Evolutionary conservation across 2,329 filamentous ascomycete species (phyloP), one percentile per base, ranked within the genome.

Genomic region (Pseudocercospora musae): DNA sequence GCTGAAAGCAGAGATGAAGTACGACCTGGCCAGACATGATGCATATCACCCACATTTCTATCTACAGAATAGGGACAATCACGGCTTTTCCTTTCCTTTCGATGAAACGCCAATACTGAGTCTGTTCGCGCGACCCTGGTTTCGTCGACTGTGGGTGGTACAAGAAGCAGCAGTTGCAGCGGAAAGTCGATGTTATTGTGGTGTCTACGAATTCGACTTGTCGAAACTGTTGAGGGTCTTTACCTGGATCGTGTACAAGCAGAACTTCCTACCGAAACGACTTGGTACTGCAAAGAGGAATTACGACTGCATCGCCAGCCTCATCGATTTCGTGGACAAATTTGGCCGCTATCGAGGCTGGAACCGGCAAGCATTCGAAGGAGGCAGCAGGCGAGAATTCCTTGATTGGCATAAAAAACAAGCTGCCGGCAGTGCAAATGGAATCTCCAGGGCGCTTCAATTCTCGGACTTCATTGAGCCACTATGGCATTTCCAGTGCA

Each of bases 321-420:
- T 56, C 2, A 44, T 44, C 11, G 37, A 44, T 56, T 56, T 56
- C 18, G 53, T 56, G 21, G 53, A 56, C n/a, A 44, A 56, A n/a
- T 44, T 56, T n/a, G 53, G 53, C 13, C 37, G 31, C 9, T 56
- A 56, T 44, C 53, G 37, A 27, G 31, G 53, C 5, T 52, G 48
- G 48, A 52, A 52, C 18, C 48, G 48, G 8, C 48, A 52, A 31
- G 48, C 48, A 52, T 52, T 52, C 15, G 48, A 52, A 52, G 53
- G 31, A 8, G 53, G 31, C 1, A 56, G 53, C 10, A 31, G 31
- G 7, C 29, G 53, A 56, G 53, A 56, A 25, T 52, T 52, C 15
- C 48, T 52, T 7, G 48, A 52, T 52, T 52, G 48, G 48, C 48
- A 52, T 25, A 52, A 52, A 25, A 52, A 52, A 7, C 48, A 52